Conservation (phyloP, 495 filamentous ascomycete genomes). For the Umbilicaria muhlenbergii region DNA sequence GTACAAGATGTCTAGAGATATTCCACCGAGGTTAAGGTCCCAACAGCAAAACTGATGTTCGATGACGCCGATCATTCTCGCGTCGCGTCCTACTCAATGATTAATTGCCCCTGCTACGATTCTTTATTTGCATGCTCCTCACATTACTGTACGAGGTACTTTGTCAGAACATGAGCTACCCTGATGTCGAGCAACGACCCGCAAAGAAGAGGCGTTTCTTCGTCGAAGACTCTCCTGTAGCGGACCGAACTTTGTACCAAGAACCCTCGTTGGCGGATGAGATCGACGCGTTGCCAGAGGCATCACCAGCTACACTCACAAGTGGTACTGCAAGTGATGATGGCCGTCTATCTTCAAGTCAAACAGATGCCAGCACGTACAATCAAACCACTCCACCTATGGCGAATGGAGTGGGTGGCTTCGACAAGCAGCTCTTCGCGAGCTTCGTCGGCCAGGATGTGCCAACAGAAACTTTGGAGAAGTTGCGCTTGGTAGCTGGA, state of each 20-base stretch:
- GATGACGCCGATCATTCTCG: too few species aligned
- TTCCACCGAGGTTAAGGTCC: too few species aligned
- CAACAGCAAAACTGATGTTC: too few species aligned
- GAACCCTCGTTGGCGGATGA: background rate
- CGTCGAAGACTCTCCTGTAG: slow-evolving; percentile 30
- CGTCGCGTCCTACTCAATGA: too few species aligned
- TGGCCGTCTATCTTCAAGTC: slow-evolving; percentile 3
- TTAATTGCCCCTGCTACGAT: too few species aligned
- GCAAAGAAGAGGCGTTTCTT: slow-evolving; percentile 76
- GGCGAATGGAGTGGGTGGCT: slow-evolving; percentile 21
- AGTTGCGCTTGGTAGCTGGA: slow-evolving; percentile 41
- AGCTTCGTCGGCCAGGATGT: slow-evolving; percentile 55
- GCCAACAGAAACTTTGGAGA: slow-evolving; percentile 28
- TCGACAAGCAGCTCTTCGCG: slow-evolving; percentile 55
- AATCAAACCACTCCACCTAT: background rate
- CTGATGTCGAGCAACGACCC: slow-evolving; percentile 44
- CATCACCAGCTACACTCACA: background rate
- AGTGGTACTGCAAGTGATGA: background rate
- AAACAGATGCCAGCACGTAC: background rate
- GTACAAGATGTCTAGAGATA: too few species aligned
- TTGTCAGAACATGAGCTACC: slow-evolving; percentile 31
- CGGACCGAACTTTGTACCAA: slow-evolving; percentile 12
- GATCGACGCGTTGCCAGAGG: slow-evolving; percentile 4
- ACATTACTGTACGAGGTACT: too few species aligned
- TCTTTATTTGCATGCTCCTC: too few species aligned